Percentiles rank a stretch among this genome's conserved stretches.
phyloP scores from a whole-genome alignment of 1,284 basidiomycete species.

The Inonotus hispidus region DNA sequence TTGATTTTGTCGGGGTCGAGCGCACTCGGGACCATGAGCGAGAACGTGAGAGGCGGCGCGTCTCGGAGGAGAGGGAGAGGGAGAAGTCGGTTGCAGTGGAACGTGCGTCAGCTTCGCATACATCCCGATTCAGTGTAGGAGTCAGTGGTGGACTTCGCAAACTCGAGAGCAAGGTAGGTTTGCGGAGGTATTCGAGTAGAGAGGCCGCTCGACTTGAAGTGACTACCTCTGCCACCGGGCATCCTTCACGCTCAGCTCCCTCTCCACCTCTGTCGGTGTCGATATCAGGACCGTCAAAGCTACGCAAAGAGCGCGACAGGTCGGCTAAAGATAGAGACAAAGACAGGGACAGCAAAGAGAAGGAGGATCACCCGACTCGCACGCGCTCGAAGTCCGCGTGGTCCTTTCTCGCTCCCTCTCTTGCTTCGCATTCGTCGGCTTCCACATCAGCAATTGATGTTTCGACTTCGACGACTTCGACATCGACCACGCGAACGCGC shows the following conservation, averaged over 20 bases:
- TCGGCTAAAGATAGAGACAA: not conserved
- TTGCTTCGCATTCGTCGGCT: not conserved
- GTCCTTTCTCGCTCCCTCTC: conserved; percentile 13
- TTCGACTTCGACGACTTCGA: conserved; percentile 1
- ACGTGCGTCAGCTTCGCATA: not conserved
- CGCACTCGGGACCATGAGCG: not conserved
- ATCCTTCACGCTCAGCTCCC: not conserved
- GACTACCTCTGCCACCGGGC: not conserved
- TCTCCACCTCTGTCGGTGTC: not conserved
- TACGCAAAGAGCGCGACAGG: conserved; percentile 1
- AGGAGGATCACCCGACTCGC: not conserved
- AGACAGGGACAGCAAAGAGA: conserved; percentile 4
- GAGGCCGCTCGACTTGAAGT: not conserved
- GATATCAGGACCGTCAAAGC: not conserved
- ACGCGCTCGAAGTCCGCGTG: conserved; percentile 7
- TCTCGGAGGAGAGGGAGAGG: not conserved
- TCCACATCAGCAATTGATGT: conserved; percentile 4
- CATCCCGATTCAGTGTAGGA: conserved; percentile 4
- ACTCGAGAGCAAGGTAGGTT: conserved; percentile 13
- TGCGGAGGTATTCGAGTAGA: conserved; percentile 8
- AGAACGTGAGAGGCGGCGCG: not conserved
- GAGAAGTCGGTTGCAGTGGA: not conserved
- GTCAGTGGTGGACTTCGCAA: conserved; percentile 4
- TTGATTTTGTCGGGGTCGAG: conserved; percentile 8
- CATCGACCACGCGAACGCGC: not conserved